Conservation (phyloP, 768 basidiomycete species). For the Mycena belliarum region DNA sequence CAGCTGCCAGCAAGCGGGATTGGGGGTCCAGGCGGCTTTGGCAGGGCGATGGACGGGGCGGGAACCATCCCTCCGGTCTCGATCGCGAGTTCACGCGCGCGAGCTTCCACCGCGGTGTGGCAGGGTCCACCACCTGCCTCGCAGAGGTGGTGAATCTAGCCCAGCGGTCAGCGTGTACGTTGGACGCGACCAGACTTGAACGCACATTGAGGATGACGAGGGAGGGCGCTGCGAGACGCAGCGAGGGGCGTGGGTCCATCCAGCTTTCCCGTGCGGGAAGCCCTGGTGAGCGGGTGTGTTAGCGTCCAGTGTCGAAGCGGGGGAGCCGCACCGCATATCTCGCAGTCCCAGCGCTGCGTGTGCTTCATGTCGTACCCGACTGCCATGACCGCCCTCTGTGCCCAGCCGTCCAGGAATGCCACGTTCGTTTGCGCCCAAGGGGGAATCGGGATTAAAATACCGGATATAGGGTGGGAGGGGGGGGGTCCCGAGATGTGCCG, state of each 20-base stretch:
- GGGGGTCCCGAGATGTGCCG: no score
- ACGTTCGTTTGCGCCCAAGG: conserved; percentile 10
- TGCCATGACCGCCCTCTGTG: conserved; percentile 10
- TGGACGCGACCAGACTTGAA: neutral
- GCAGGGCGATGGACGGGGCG: neutral
- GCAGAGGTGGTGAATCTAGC: conserved; percentile 18
- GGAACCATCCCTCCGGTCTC: conserved; percentile 3
- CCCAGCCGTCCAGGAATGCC: conserved; percentile 16
- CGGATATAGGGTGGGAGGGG: no score
- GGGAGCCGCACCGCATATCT: conserved; percentile 13
- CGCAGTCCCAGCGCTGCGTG: conserved; percentile 17
- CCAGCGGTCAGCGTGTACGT: neutral
- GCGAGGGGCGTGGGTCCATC: conserved; percentile 14
- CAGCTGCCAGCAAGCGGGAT: conserved; percentile 11
- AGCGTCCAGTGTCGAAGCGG: neutral
- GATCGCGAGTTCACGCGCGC: conserved; percentile 6
- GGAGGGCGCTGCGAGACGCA: conserved; percentile 1
- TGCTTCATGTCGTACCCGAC: conserved; percentile 21
- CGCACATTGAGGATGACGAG: conserved; percentile 8
- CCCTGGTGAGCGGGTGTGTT: neutral
- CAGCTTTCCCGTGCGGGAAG: conserved; percentile 13
- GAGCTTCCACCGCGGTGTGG: conserved; percentile 8
- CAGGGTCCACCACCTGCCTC: conserved; percentile 17
- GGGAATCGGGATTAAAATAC: no score
- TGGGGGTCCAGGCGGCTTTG: neutral